Percentiles rank a stretch among this genome's conserved stretches.
Evolutionary conservation across 371 early-diverging fungal genomes (phyloP).

Genomic region (Capillidium rhysosporum): DNA sequence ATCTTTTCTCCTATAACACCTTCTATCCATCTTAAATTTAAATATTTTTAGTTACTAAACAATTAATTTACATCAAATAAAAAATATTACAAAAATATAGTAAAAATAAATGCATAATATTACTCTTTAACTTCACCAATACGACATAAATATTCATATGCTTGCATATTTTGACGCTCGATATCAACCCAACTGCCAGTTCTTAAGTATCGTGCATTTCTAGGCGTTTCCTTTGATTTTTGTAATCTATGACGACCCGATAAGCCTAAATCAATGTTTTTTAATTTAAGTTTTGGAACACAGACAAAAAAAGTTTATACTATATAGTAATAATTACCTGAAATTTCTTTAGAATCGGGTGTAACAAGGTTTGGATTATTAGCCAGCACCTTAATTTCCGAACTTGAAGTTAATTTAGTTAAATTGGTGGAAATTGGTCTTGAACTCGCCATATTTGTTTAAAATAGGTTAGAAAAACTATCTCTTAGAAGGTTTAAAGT

Average conservation of each 20-base stretch:
- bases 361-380: neutral
- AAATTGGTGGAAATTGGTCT: no score
- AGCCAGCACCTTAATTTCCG: no score
- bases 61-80: neutral
- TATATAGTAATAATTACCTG: neutral
- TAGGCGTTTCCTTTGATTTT: constrained; percentile 20
- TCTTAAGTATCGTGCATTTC: constrained; percentile 11
- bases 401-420: no score
- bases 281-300: neutral
- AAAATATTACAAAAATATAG: neutral
- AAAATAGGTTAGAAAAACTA: no score
- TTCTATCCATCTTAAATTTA: constrained; percentile 73
- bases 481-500: no score
- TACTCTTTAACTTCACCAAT: constrained; percentile 98
- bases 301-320: neutral
- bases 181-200: constrained; percentile 84
- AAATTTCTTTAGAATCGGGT: neutral
- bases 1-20: constrained; percentile 69
- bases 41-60: neutral
- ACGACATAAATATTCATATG: constrained; percentile 98
- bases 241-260: constrained; percentile 39
- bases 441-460: no score
- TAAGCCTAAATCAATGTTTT: constrained; percentile 12
- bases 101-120: constrained; percentile 9
- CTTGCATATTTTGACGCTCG: constrained; percentile 76